These are phyloP conservation scores for Saposhnikovia divaricata DNA, from an alignment of 129 eudicot species.

Conservation along the genomic window DNA sequence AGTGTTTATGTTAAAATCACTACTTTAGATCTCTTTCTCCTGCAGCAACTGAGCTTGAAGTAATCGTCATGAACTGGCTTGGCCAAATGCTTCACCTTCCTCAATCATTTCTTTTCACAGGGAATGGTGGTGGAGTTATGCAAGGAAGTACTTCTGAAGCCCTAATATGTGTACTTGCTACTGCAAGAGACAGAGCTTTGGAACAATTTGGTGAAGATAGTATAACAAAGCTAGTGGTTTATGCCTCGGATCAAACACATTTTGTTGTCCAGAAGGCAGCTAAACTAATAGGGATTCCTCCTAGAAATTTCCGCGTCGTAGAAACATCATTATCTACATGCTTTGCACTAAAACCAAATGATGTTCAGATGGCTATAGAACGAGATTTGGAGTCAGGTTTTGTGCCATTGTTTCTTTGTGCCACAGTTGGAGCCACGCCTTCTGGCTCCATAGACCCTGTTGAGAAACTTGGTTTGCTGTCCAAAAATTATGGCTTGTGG, in stretches of 20 bases:
- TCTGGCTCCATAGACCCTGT: constrained; percentile 28
- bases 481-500: constrained; percentile 33
- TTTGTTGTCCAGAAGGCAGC: constrained; percentile 24
- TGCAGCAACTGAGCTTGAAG: constrained; percentile 47
- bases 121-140: constrained; percentile 43
- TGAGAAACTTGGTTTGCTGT: constrained; percentile 22
- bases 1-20: no score
- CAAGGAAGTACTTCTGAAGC: constrained; percentile 50
- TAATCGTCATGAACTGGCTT: constrained; percentile 45
- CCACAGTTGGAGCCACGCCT: constrained; percentile 7
- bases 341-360: neutral
- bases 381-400: neutral
- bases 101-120: constrained; percentile 26
- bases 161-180: constrained; percentile 26
- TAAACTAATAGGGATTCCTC: neutral
- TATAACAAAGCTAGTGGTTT: constrained; percentile 26
- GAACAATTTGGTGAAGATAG: constrained; percentile 16
- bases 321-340: neutral
- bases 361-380: neutral
- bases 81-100: constrained; percentile 37
- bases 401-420: constrained; percentile 4
- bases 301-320: neutral
- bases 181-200: constrained; percentile 32
- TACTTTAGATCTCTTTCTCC: no score
- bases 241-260: constrained; percentile 46